Conservation (phyloP, 257 asterid genomes). For the Nicotiana attenuata region DNA sequence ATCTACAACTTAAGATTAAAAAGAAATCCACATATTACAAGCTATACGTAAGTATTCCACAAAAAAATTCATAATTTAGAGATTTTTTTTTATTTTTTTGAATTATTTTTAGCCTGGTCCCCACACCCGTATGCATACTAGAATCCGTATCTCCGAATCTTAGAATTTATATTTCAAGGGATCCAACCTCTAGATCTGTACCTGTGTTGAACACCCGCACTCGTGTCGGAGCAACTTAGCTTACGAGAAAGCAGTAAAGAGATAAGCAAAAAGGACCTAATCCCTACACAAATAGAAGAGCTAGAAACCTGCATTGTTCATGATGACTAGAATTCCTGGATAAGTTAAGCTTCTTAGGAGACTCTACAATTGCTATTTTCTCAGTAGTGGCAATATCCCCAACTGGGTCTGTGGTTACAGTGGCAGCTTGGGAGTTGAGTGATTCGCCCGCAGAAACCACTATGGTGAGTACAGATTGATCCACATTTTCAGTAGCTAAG, state of each 20-base stretch:
- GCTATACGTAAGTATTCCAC: too few species aligned
- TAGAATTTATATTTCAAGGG: too few species aligned
- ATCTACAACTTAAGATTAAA: too few species aligned
- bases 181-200: too few species aligned
- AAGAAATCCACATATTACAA: too few species aligned
- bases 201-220: too few species aligned
- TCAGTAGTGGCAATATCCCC: background rate
- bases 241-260: background rate
- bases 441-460: constrained; percentile 14
- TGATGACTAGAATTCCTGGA: constrained; percentile 24
- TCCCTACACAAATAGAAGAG: background rate
- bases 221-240: too few species aligned
- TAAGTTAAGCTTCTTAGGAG: constrained; percentile 20
- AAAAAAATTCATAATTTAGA: too few species aligned
- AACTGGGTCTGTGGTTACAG: background rate
- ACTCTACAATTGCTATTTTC: background rate
- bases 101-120: too few species aligned
- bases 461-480: constrained; percentile 13
- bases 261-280: background rate
- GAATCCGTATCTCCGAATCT: too few species aligned
- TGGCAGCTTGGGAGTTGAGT: background rate
- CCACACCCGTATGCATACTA: too few species aligned
- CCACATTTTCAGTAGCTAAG: background rate
- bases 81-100: too few species aligned
- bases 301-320: constrained; percentile 26